Evolutionary conservation across 345 rosid genomes (phyloP).

Genomic region (Populus davidiana): DNA sequence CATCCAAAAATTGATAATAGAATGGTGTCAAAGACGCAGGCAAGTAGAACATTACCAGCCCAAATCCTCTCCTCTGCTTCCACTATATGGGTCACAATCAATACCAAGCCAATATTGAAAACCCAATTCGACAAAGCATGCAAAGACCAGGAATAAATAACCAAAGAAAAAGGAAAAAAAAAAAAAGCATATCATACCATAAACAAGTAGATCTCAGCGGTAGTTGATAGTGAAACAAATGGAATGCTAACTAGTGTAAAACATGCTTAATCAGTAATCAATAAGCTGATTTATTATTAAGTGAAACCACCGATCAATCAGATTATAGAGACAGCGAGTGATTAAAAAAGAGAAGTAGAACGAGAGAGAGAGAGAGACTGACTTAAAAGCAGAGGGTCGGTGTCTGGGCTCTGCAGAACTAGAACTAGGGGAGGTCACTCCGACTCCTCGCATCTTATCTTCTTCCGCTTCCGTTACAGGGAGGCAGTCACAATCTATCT

Average conservation of each 20-base stretch:
- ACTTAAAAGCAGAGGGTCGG: slow-evolving; percentile 50
- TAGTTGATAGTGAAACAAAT: background rate
- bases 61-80: too few relatives aligned
- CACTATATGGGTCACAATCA: too few relatives aligned
- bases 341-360: background rate
- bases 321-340: background rate
- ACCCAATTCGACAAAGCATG: too few relatives aligned
- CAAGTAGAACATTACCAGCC: too few relatives aligned
- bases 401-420: slow-evolving; percentile 48
- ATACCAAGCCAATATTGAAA: too few relatives aligned
- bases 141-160: background rate
- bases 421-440: background rate
- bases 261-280: too few relatives aligned
- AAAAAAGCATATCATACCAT: background rate
- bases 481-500: background rate
- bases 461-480: background rate
- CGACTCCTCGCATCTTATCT: slow-evolving; percentile 6
- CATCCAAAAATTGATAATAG: too few relatives aligned
- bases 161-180: background rate
- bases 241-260: background rate
- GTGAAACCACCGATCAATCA: background rate
- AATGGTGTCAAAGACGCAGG: too few relatives aligned
- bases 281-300: too few relatives aligned
- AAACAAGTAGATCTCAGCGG: slow-evolving; percentile 1
- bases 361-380: slow-evolving; percentile 18